Evolutionary conservation across 225 moss, liverwort and hornwort genomes (phyloP).

Genomic region (Marchantia paleacea): DNA sequence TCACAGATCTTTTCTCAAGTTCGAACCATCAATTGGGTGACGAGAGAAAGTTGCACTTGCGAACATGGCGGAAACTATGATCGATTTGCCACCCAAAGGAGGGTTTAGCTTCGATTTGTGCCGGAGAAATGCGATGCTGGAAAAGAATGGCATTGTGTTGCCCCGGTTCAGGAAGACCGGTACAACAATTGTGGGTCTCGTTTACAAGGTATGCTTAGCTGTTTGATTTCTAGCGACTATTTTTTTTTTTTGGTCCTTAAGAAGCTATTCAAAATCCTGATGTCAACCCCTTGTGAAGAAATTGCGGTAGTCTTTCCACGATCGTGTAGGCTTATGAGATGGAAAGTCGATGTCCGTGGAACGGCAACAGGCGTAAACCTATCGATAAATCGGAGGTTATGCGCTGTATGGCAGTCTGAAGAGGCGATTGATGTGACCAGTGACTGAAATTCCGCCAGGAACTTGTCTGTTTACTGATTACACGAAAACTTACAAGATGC

Average conservation of each 20-base stretch:
- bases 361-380: too few relatives aligned
- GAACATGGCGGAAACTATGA: conserved; percentile 53
- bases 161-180: conserved; percentile 92
- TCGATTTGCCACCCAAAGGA: conserved; percentile 62
- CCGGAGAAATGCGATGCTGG: conserved; percentile 78
- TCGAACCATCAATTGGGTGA: not conserved
- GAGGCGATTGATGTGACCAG: too few relatives aligned
- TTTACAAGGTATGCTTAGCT: conserved; percentile 55
- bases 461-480: too few relatives aligned
- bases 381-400: too few relatives aligned
- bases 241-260: not conserved
- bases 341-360: not conserved
- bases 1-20: not conserved
- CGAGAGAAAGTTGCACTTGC: not conserved
- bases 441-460: too few relatives aligned
- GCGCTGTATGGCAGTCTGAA: too few relatives aligned
- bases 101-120: conserved; percentile 87
- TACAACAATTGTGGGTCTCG: conserved; percentile 92
- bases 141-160: conserved; percentile 67
- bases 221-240: not conserved
- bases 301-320: not conserved
- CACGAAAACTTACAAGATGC: too few relatives aligned
- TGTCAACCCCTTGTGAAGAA: not conserved
- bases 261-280: not conserved
- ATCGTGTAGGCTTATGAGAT: not conserved